Conservation (phyloP, 1,284 basidiomycete genomes). For the Ustilago xerochloae region DNA sequence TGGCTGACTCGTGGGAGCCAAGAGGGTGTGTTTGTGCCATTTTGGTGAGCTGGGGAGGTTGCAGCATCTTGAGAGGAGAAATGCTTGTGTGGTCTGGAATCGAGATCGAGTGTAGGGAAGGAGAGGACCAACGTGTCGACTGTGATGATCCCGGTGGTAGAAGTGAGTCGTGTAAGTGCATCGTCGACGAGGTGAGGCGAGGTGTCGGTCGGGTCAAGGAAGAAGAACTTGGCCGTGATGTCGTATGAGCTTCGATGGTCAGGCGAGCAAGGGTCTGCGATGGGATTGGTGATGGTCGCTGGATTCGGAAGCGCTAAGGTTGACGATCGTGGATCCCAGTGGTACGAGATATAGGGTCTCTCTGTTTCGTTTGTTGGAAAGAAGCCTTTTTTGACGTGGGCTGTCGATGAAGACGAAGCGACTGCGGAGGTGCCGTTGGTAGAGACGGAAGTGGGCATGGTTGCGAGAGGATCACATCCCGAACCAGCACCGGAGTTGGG, state of each 20-base stretch:
- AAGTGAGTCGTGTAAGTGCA: slow-evolving; percentile 49
- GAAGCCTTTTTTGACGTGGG: slow-evolving; percentile 45
- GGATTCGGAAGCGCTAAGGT: slow-evolving; percentile 56
- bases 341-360: slow-evolving; percentile 58
- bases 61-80: neutral
- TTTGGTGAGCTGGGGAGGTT: neutral
- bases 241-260: slow-evolving; percentile 54
- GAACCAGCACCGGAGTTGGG: slow-evolving; percentile 22
- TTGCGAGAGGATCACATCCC: slow-evolving; percentile 36
- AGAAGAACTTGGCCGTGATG: slow-evolving; percentile 64
- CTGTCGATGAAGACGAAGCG: slow-evolving; percentile 2
- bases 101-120: slow-evolving; percentile 49
- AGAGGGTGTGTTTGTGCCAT: neutral
- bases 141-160: slow-evolving; percentile 56
- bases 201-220: slow-evolving; percentile 33
- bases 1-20: slow-evolving; percentile 16
- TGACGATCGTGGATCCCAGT: slow-evolving; percentile 21
- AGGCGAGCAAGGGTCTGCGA: slow-evolving; percentile 53
- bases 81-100: slow-evolving; percentile 18
- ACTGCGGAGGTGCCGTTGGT: neutral
- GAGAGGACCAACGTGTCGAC: slow-evolving; percentile 56
- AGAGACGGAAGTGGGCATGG: slow-evolving; percentile 27
- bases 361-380: slow-evolving; percentile 37
- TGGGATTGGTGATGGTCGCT: slow-evolving; percentile 50
- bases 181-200: slow-evolving; percentile 43